A percentile compares a stretch with the other conserved stretches of the same genome.
Conservation (phyloP, 106 monocot species). For the Agapanthus africanus region DNA sequence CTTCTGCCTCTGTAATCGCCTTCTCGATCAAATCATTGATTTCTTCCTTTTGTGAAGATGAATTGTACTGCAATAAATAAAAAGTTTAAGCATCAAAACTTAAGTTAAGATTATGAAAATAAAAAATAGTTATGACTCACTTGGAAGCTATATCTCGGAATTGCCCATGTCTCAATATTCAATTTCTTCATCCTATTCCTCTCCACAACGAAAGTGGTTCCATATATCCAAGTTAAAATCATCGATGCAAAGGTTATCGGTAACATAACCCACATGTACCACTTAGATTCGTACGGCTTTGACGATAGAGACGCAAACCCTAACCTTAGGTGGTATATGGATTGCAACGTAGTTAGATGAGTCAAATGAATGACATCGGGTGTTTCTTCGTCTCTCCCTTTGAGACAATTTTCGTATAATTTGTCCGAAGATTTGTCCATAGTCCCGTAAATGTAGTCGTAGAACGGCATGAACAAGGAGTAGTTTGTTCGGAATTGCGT, state of each 20-base stretch:
- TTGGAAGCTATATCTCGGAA: slow-evolving; percentile 65
- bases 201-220: slow-evolving; percentile 37
- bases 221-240: slow-evolving; percentile 19
- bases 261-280: slow-evolving; percentile 26
- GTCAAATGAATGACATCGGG: slow-evolving; percentile 56
- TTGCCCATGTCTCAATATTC: slow-evolving; percentile 40
- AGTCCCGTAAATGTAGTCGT: slow-evolving; percentile 64
- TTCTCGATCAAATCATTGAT: slow-evolving; percentile 49
- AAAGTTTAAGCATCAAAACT: background rate
- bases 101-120: background rate
- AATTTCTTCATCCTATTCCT: slow-evolving; percentile 46
- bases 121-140: slow-evolving; percentile 9
- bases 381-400: slow-evolving; percentile 32
- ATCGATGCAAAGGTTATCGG: slow-evolving; percentile 17
- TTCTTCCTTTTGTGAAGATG: slow-evolving; percentile 10
- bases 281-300: slow-evolving; percentile 30
- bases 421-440: slow-evolving; percentile 54
- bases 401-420: slow-evolving; percentile 41
- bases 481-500: slow-evolving; percentile 77
- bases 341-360: slow-evolving; percentile 42
- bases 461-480: slow-evolving; percentile 71
- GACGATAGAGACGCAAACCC: slow-evolving; percentile 57
- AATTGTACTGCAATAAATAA: slow-evolving; percentile 40
- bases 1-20: slow-evolving; percentile 48
- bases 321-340: slow-evolving; percentile 39